Evolutionary conservation across 2,329 filamentous ascomycete genomes (phyloP).

Genomic region (Trichophyton verrucosum): DNA sequence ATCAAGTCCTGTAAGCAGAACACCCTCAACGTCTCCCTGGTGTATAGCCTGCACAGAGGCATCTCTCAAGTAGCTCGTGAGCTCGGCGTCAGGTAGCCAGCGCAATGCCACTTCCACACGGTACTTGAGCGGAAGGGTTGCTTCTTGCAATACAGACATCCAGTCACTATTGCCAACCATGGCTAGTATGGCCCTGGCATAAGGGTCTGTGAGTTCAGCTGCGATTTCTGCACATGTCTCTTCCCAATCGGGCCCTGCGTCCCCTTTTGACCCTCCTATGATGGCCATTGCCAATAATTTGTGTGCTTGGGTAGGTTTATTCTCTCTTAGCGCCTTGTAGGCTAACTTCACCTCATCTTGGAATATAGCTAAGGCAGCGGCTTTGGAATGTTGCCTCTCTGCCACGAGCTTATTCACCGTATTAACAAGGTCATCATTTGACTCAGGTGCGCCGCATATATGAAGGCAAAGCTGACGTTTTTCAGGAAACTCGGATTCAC

Average conservation of each 20-base stretch:
- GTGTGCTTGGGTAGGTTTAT: slow-evolving; percentile 42
- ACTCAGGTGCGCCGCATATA: slow-evolving; percentile 47
- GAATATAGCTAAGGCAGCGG: slow-evolving; percentile 50
- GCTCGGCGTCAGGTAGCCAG: slow-evolving; percentile 35
- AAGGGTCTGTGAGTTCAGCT: slow-evolving; percentile 49
- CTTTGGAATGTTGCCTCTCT: slow-evolving; percentile 47
- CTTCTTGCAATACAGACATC: slow-evolving; percentile 45
- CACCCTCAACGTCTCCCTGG: slow-evolving; percentile 48
- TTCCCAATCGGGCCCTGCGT: slow-evolving; percentile 46
- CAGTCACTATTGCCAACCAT: slow-evolving; percentile 50
- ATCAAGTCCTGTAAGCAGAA: slow-evolving; percentile 49
- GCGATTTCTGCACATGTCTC: slow-evolving; percentile 51
- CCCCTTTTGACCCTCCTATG: slow-evolving; percentile 32
- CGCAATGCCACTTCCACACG: slow-evolving; percentile 50
- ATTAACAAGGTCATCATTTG: slow-evolving; percentile 38
- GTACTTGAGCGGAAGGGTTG: slow-evolving; percentile 46
- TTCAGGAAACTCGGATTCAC: slow-evolving; percentile 40
- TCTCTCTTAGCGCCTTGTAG: slow-evolving; percentile 42
- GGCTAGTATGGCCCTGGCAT: slow-evolving; percentile 48
- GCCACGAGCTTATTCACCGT: slow-evolving; percentile 41
- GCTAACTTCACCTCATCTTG: slow-evolving; percentile 48
- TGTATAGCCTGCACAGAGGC: slow-evolving; percentile 39
- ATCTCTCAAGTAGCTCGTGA: slow-evolving; percentile 43
- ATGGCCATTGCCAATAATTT: slow-evolving; percentile 45
- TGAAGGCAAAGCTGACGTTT: slow-evolving; percentile 49